Conservation (phyloP, 116 monocot genomes). For the Cymodocea nodosa region DNA sequence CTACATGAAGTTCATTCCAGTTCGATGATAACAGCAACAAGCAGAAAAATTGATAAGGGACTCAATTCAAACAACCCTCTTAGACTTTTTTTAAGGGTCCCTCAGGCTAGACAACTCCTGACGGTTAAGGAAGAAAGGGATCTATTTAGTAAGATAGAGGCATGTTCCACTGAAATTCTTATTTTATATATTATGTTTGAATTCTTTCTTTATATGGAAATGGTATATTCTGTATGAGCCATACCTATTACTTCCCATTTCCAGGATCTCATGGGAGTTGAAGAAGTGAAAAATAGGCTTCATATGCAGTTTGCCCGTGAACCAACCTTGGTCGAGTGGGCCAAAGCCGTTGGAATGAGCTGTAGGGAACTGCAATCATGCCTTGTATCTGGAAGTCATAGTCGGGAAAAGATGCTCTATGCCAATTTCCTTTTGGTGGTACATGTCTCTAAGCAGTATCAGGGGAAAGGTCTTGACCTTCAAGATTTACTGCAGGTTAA, state of each 20-base stretch:
- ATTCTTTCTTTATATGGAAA: background rate
- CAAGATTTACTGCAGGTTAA: conserved; percentile 82
- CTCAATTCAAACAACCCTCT: conserved; percentile 56
- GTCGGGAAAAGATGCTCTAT: conserved; percentile 61
- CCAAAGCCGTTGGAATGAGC: conserved; percentile 59
- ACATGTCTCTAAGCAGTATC: conserved; percentile 81
- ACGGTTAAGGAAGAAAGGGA: conserved; percentile 78
- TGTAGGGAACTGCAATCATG: conserved; percentile 38
- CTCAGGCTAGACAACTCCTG: conserved; percentile 56
- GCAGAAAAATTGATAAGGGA: conserved; percentile 30
- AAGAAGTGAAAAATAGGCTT: conserved; percentile 59
- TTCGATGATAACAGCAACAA: conserved; percentile 13
- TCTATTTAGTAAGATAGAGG: conserved; percentile 66
- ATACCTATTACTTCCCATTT: background rate
- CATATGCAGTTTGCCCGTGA: conserved; percentile 45
- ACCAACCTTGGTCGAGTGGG: conserved; percentile 74
- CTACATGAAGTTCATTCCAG: background rate
- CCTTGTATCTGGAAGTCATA: conserved; percentile 38
- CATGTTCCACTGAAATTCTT: conserved; percentile 10
- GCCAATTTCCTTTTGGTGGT: conserved; percentile 79
- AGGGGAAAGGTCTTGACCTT: conserved; percentile 64
- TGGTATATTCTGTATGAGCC: background rate
- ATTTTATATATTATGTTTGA: background rate
- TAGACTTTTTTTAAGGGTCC: conserved; percentile 53
- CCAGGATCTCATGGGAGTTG: conserved; percentile 64